Conservation (phyloP, 2,329 filamentous ascomycete species). For the Stemphylium lycopersici region DNA sequence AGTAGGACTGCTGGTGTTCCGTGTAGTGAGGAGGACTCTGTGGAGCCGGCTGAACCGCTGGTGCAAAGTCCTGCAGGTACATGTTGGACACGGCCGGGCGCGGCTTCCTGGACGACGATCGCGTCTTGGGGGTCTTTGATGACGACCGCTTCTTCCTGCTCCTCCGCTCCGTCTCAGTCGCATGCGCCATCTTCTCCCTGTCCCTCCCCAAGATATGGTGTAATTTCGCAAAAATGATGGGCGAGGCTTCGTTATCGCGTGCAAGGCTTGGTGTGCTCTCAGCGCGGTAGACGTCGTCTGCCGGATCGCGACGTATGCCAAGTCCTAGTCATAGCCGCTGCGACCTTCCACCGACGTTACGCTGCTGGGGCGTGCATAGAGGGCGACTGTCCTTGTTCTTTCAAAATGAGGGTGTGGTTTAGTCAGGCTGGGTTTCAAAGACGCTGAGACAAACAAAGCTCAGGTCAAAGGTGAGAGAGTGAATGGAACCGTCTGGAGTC, state of each 20-base stretch:
- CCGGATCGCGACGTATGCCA: conserved; percentile 20
- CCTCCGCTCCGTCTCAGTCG: conserved; percentile 24
- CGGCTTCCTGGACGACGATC: conserved; percentile 20
- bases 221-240: conserved; percentile 2
- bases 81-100: conserved; percentile 20
- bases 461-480: conserved; percentile 3
- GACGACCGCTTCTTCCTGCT: conserved; percentile 30
- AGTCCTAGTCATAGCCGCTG: conserved; percentile 25
- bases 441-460: conserved; percentile 15
- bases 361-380: conserved; percentile 15
- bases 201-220: background rate
- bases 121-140: conserved; percentile 21
- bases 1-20: conserved; percentile 12
- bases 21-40: conserved; percentile 14
- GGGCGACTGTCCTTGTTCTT: conserved; percentile 8
- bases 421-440: conserved; percentile 1
- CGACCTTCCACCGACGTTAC: conserved; percentile 8
- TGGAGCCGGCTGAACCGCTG: conserved; percentile 19
- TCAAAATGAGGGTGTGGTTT: conserved; percentile 3
- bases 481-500: conserved; percentile 14
- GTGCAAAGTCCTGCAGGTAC: conserved; percentile 22
- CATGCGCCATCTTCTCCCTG: conserved; percentile 21
- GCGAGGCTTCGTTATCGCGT: conserved; percentile 7
- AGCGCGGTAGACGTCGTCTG: conserved; percentile 24
- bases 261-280: conserved; percentile 13